Base-by-base conservation (phyloP, 2,329 filamentous ascomycete genomes). In the Neophaeococcomyces aloes region DNA sequence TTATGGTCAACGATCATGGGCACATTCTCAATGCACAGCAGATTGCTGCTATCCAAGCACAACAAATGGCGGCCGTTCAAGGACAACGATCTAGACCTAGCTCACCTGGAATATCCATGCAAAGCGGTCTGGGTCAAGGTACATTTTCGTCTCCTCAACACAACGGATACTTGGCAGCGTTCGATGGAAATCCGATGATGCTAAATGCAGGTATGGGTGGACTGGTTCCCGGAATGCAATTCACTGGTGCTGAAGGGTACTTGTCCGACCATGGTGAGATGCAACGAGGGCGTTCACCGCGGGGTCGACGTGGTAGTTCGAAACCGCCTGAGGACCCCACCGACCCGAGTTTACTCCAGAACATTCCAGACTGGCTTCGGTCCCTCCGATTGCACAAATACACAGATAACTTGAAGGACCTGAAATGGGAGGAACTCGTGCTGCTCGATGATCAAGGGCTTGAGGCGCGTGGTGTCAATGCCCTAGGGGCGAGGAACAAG, bases 291-390 rank as follows among this genome's bases (percentile, higher is more conserved):
- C 81, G 91, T 45, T 96, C 89, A 47, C 91, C 91, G 46, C 80
- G 91, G 56, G 91, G 91, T 56, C 80, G 91, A 51, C 77, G 91
- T 54, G 91, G 91, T 52, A 95, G 83, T 71, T 94, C 86, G 33
- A 98, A 96, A 74, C 91, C 91, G 23, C 91, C 91, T 36, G 91
- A 98, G 71, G 91, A 98, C 59, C 91, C 91, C 3, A 96, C 89
- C 15, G 91, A 98, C 63, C 83, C 84, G 13, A 79, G 75, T 32
- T 75, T 98, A 48, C 74, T 98, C 55, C 85, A 94, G 66, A 91
- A 98, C 59, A 95, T 98, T 54, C 89, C 91, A 43, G 83, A 81
- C 62, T 98, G 91, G 91, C 76, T 98, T 57, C 80, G 91, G 61
- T 95, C 87, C 63, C 74, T 96, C 60, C 80, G 91, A 48, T 73